These are phyloP conservation scores for Gilbertella persicaria DNA, from an alignment of 371 early-diverging fungal species.

Conservation along the genomic window DNA sequence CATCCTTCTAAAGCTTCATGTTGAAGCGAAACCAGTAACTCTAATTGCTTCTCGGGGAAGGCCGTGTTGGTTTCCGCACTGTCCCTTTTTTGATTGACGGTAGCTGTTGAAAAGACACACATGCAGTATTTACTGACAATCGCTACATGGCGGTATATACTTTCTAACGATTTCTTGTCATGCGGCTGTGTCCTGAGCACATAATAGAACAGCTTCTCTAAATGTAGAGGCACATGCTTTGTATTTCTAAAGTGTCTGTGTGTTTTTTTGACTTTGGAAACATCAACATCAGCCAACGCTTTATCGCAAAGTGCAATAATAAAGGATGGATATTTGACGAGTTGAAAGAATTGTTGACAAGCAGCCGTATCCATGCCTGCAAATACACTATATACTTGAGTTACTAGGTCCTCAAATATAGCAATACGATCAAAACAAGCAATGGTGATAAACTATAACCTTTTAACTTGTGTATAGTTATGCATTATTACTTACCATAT, in stretches of 20 bases:
- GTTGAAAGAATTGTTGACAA: neutral
- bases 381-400: neutral
- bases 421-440: neutral
- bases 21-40: conserved; percentile 8
- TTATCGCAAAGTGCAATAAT: conserved; percentile 7
- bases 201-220: conserved; percentile 7
- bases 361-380: neutral
- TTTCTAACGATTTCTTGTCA: neutral
- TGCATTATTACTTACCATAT: neutral
- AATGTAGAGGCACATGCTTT: conserved; percentile 1
- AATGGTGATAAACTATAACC: conserved; percentile 3
- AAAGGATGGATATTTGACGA: conserved; percentile 4
- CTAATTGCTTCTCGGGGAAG: conserved; percentile 8
- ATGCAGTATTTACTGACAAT: neutral
- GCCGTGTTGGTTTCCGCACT: conserved; percentile 17
- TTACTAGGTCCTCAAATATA: neutral
- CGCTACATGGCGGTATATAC: neutral
- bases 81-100: conserved; percentile 2
- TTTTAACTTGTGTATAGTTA: too few species aligned
- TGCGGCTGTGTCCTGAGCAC: conserved; percentile 1
- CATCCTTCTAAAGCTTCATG: conserved; percentile 7
- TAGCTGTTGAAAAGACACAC: neutral
- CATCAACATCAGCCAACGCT: neutral
- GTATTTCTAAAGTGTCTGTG: neutral
- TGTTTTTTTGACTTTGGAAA: neutral